Conservation (phyloP, 352 stramenopile genomes). For the Phytophthora uliginosa region DNA sequence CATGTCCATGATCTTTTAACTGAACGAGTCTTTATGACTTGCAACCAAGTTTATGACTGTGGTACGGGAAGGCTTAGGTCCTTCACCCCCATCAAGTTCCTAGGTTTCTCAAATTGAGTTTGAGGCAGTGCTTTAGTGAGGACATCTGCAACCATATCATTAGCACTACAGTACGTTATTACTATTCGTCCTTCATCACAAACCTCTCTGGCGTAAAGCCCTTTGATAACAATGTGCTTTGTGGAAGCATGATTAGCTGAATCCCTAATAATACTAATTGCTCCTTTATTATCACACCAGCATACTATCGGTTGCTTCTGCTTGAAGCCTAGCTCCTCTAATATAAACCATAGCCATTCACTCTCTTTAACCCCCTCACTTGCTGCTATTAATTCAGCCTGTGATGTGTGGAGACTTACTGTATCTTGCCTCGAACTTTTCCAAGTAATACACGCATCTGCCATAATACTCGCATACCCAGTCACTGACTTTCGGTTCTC, state of each 20-base stretch:
- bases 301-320: background rate
- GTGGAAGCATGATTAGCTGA: background rate
- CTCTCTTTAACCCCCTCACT: constrained; percentile 22
- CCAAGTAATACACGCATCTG: constrained; percentile 6
- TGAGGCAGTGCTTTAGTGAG: background rate
- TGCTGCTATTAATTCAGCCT: constrained; percentile 20
- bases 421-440: constrained; percentile 10
- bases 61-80: background rate
- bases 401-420: constrained; percentile 15
- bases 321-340: constrained; percentile 14
- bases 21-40: background rate
- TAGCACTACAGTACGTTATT: background rate
- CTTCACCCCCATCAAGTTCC: background rate
- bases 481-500: constrained; percentile 15
- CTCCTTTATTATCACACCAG: background rate
- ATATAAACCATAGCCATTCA: constrained; percentile 12
- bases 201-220: background rate
- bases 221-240: background rate
- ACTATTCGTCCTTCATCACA: background rate
- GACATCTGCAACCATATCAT: background rate
- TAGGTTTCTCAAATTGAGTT: background rate
- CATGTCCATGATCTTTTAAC: background rate
- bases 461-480: constrained; percentile 1
- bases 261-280: background rate
- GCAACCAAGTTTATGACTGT: background rate